These are phyloP conservation scores for Mycosphaerella arachidis DNA, from an alignment of 2,329 filamentous ascomycete genomes.

Conservation along the genomic window DNA sequence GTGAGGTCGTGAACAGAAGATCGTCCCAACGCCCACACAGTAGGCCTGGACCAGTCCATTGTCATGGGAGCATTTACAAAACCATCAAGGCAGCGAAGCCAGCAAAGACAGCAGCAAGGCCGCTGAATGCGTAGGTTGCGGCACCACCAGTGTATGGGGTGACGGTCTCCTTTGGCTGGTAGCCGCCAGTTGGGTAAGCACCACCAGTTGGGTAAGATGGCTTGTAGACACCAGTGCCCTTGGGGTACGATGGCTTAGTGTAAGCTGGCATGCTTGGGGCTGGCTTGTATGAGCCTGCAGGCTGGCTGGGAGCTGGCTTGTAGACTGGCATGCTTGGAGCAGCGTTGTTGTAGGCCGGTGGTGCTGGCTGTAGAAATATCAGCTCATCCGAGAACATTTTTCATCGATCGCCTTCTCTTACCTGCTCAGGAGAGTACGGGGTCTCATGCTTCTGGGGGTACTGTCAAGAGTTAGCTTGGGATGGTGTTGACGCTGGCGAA, in stretches of 20 bases:
- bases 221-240: background rate
- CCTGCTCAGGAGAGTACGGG: no score
- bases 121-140: background rate
- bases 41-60: background rate
- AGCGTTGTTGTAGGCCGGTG: no score
- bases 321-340: background rate
- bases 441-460: no score
- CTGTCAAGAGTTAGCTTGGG: no score
- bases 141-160: background rate
- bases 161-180: background rate
- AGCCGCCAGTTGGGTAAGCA: background rate
- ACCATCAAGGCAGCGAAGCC: background rate
- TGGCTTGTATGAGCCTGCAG: background rate
- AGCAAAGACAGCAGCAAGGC: background rate
- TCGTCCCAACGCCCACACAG: background rate
- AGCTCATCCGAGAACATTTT: no score
- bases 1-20: background rate
- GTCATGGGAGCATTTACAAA: background rate
- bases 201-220: background rate
- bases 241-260: background rate
- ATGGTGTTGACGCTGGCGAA: no score
- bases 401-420: no score
- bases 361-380: no score
- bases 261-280: background rate
- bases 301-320: background rate